Evolutionary conservation across 441 rosid species (phyloP), one percentile per base, ranked within the genome.

Genomic region (Breynia disticha): DNA sequence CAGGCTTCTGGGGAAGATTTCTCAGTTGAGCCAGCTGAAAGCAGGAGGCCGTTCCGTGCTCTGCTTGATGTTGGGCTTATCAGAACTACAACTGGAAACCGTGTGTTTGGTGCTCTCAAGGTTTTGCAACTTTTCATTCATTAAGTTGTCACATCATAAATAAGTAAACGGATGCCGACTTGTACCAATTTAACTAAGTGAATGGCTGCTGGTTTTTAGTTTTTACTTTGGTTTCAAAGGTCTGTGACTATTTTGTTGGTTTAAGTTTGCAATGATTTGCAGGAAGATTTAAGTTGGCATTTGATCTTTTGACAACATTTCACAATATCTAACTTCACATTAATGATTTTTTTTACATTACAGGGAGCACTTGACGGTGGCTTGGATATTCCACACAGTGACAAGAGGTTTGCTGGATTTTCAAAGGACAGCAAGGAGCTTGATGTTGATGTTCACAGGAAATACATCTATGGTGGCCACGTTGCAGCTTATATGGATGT

Each of bases 311-410:
- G 6, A 37, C 41, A 37, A 6, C 11, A 37, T 11, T 5, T 37
- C 41, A 39, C 11, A 13, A 39, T 8, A 39, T 39, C 9, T 39
- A n/a, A n/a, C n/a, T n/a, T n/a, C n/a, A n/a, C n/a, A n/a, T n/a
- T n/a, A n/a, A n/a, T n/a, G 32, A 24, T 24, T 24, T 3, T 2
- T 47, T 16, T 7, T 44, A n/a, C 38, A 46, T 51, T 43, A 2
- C 66, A 85, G 94, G 97, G 97, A 51, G 96, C 90, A 18, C 66
- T 90, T 70, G 96, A 90, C 39, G 98, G 95, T 46, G 96, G 96
- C 18, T 67, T 90, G 66, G 98, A 90, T 70, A 83, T 87, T 54
- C 95, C 98, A 1, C 98, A 90, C 73, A 83, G 96, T 50, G 96
- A 90, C 44, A 90, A 90, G 79, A 79, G 93, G 62, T 90, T 87